Base-by-base conservation (phyloP, 495 filamentous ascomycete species). In the Talaromyces thailandensis region DNA sequence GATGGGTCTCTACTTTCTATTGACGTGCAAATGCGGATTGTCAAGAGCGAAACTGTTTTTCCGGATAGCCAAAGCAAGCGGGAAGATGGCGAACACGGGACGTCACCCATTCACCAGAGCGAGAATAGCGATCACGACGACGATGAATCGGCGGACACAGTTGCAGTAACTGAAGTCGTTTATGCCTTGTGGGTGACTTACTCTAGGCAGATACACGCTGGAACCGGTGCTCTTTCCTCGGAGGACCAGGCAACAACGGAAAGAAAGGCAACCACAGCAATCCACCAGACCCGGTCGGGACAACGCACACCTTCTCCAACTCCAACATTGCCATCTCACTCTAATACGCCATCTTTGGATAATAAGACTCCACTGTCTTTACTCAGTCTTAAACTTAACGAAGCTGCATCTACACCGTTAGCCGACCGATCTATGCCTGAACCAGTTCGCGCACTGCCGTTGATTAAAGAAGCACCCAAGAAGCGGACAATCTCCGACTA, bases 131-230 rank as follows among this genome's bases (percentile, higher is more conserved):
- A 67, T 37, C 69, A 73, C 14, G 74, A 71, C 37, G 68, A 71
- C 29, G 76, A 78, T 35, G 74, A 76, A 28, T 68, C 64, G 48
- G 69, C 73, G 59, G 74, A 79, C 16, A 73, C 70, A 2, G 67
- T 77, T 16, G 75, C 79, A 6, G 76, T 85, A 43, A 84, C 88
- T 1, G 92, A 96, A 68, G 79, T 96, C 37, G 93, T 98, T 5
- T 98, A 92, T 76, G 94, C 94, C 18, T 76, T 98, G 24, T 98
- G 94, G 94, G 86, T 98, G 55, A 98, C 93, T 4, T 98, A 98
- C 70, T 98, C 94, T 8, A 80, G 92, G 48, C 91, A 96, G 64
- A 81, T 98, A 18, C 94, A 98, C 70, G 87, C 90, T 2, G 80
- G 86, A 7, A 83, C 82, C 6, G 18, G 28, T 11, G 62, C 52